Percentiles rank a stretch among this genome's conserved stretches.
These are phyloP conservation scores for Saprolegnia diclina DNA, from an alignment of 352 stramenopile genomes.

Conservation along the genomic window DNA sequence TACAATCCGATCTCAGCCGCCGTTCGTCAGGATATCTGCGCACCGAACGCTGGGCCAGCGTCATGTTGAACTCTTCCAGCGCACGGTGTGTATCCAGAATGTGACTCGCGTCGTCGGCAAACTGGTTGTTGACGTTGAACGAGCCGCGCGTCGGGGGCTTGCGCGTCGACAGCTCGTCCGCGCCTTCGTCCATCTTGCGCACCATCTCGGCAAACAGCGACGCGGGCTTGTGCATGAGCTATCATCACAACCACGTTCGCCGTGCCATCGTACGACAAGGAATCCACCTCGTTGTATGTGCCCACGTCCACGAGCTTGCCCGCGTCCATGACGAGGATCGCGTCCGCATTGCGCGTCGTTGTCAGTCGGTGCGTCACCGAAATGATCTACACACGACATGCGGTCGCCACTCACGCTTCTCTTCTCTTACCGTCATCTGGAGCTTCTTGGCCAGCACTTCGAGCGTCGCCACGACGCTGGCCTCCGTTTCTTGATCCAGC, in stretches of 20 bases:
- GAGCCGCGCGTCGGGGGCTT: neutral
- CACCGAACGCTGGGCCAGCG: neutral
- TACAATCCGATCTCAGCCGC: neutral
- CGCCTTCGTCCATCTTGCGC: conserved; percentile 1
- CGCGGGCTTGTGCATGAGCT: neutral
- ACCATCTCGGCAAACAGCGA: conserved; percentile 7
- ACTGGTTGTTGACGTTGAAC: neutral
- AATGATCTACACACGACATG: neutral
- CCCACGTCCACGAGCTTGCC: conserved; percentile 18
- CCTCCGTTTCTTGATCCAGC: conserved; percentile 24
- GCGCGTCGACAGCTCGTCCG: neutral
- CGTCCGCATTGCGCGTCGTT: conserved; percentile 21
- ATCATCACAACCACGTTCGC: neutral
- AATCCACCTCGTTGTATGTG: conserved; percentile 22
- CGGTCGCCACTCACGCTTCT: neutral
- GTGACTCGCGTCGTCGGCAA: neutral
- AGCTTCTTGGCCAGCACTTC: conserved; percentile 18
- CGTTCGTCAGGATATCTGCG: neutral
- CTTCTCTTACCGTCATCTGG: conserved; percentile 20
- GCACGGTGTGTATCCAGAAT: conserved; percentile 1
- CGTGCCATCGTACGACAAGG: neutral
- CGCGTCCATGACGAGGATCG: conserved; percentile 23
- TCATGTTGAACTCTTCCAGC: neutral
- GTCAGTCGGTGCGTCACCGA: conserved; percentile 26
- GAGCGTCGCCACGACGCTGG: conserved; percentile 16